Evolutionary conservation across 2,329 filamentous ascomycete species (phyloP).

Genomic region (Coniella lustricola): DNA sequence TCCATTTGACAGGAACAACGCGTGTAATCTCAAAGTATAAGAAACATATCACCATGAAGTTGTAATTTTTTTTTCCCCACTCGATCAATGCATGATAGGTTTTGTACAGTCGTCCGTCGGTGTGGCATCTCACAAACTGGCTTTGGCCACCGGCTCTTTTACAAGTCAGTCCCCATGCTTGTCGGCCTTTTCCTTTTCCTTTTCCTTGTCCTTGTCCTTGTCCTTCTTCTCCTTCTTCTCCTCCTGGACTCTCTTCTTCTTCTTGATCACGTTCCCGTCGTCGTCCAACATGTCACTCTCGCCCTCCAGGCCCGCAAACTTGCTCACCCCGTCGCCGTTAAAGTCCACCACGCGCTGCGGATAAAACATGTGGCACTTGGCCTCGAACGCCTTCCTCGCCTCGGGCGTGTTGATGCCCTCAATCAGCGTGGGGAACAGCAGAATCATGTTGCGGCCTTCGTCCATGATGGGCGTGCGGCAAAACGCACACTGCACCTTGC

Average conservation of each 20-base stretch:
- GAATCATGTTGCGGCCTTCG: conserved; percentile 76
- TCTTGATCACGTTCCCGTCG: conserved; percentile 17
- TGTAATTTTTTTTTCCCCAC: too few relatives aligned
- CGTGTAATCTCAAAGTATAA: too few relatives aligned
- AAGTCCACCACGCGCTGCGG: conserved; percentile 68
- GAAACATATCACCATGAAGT: too few relatives aligned
- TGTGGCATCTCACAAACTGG: too few relatives aligned
- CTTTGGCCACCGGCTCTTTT: too few relatives aligned
- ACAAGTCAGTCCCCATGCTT: too few relatives aligned
- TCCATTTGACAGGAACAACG: too few relatives aligned
- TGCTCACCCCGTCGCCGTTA: conserved; percentile 62
- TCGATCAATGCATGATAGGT: too few relatives aligned
- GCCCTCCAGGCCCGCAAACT: conserved; percentile 63
- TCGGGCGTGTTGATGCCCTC: conserved; percentile 50
- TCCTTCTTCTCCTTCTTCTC: not conserved
- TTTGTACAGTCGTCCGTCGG: too few relatives aligned
- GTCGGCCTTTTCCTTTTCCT: too few relatives aligned
- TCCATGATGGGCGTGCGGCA: conserved; percentile 82
- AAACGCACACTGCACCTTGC: conserved; percentile 70
- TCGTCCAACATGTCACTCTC: conserved; percentile 26
- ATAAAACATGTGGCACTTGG: conserved; percentile 77
- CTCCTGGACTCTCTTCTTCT: conserved; percentile 4
- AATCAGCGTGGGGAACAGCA: conserved; percentile 71
- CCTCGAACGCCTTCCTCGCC: conserved; percentile 58
- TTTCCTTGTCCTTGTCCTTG: not conserved